phyloP scores from a whole-genome alignment of 345 rosid genomes.

The Kernera saxatilis region DNA sequence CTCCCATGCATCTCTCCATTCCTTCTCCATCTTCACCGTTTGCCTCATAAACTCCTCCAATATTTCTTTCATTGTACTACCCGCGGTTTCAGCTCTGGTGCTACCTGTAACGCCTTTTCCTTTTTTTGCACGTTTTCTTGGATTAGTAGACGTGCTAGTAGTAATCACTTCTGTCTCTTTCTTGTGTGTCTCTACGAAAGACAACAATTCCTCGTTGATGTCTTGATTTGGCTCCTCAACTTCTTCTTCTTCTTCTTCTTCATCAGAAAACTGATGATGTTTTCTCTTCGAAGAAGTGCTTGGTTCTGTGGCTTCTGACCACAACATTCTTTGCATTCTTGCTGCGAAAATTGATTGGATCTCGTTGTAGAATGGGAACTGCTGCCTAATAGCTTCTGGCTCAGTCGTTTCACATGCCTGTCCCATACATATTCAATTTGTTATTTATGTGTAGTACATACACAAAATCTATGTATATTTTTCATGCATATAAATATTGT shows the following conservation, averaged over 20 bases:
- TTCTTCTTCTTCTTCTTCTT: conserved; percentile 49
- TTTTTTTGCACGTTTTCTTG: conserved; percentile 42
- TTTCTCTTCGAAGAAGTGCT: conserved; percentile 60
- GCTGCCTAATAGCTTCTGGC: conserved; percentile 64
- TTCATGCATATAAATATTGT: not conserved
- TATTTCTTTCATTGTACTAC: conserved; percentile 41
- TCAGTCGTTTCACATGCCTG: conserved; percentile 87
- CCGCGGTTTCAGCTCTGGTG: not conserved
- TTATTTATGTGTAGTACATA: not conserved
- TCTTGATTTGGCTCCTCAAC: conserved; percentile 21
- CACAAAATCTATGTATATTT: not conserved
- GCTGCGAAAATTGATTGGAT: conserved; percentile 57
- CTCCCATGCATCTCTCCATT: conserved; percentile 85
- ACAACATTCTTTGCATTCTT: conserved; percentile 72
- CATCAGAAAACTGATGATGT: conserved; percentile 51
- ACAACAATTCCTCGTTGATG: conserved; percentile 23
- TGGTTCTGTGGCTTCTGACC: conserved; percentile 74
- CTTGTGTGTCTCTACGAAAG: conserved; percentile 24
- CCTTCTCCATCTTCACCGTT: conserved; percentile 67
- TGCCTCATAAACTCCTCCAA: conserved; percentile 82
- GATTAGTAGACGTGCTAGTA: conserved; percentile 9
- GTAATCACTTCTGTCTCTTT: conserved; percentile 22
- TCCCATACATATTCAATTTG: not conserved
- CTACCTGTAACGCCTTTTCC: conserved; percentile 35
- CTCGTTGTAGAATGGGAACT: conserved; percentile 77